A percentile compares a stretch with the other conserved stretches of the same genome.
Evolutionary conservation across 1,284 basidiomycete genomes (phyloP).

Genomic region (Peniophora sp.): DNA sequence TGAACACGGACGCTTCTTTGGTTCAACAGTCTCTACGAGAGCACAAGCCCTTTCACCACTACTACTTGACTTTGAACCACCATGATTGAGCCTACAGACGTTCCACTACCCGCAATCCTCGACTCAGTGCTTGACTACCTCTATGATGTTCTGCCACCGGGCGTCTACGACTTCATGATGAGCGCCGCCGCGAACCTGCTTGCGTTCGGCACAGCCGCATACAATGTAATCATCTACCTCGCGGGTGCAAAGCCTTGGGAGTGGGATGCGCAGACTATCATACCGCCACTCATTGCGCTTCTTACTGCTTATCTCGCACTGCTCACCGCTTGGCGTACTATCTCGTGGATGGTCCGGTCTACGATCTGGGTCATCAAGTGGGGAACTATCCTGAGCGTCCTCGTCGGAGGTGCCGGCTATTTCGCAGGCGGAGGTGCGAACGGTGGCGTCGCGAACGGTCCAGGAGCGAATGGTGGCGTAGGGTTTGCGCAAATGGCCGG

Average conservation of each 20-base stretch:
- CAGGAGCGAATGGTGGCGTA: neutral
- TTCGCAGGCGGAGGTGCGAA: conserved; percentile 28
- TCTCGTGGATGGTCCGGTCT: conserved; percentile 62
- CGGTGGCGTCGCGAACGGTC: conserved; percentile 15
- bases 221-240: conserved; percentile 38
- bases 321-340: conserved; percentile 65
- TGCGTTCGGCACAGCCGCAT: conserved; percentile 39
- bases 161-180: conserved; percentile 43
- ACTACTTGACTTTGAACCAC: too few species aligned
- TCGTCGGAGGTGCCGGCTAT: conserved; percentile 47
- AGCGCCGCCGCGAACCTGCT: conserved; percentile 46
- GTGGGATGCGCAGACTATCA: conserved; percentile 58
- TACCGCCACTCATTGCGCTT: conserved; percentile 68
- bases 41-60: too few species aligned
- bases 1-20: too few species aligned
- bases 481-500: conserved; percentile 31
- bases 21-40: too few species aligned
- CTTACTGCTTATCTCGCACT: conserved; percentile 68
- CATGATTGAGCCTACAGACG: too few species aligned
- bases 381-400: conserved; percentile 48
- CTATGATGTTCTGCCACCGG: conserved; percentile 43
- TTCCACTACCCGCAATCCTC: conserved; percentile 29
- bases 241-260: conserved; percentile 41
- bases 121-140: conserved; percentile 50
- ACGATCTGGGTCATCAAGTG: conserved; percentile 67